Base-by-base conservation (phyloP, 75 land plant genomes). In the Gnetum montanum region DNA sequence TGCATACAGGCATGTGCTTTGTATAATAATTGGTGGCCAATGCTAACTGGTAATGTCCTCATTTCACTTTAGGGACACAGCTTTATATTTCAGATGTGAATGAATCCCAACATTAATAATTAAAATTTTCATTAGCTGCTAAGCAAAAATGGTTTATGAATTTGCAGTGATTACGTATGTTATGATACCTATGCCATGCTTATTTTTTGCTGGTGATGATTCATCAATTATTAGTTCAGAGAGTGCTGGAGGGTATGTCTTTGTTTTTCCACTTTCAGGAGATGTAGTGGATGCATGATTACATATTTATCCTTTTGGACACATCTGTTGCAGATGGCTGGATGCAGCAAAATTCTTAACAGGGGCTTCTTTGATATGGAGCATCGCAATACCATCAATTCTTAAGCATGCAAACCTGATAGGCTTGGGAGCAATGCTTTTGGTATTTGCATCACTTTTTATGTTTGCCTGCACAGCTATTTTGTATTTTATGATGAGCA, bases 11-110 rank as follows among this genome's bases (percentile, higher is more conserved):
- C 95, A 55, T 93, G 98, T 71, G 86, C 84, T 40, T 53, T 93
- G 60, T 93, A 82, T 65, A 68, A 76, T 60, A 93, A 93, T 59
- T 93, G 98, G 98, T 93, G 98, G 98, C 98, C 98, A 6, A 88
- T 93, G 98, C 76, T 93, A 36, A 75, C 95, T 55, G 82, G 98
- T 93, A 50, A 46, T 44, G 15, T 31, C 6, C n/a, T 38, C n/a
- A 57, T 2, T 6, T 24, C 19, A 20, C 7, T 13, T 18, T 57
- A 58, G 45, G 40, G 19, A n/a, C n/a, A n/a, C n/a, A n/a, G n/a
- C n/a, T n/a, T n/a, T n/a, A n/a, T n/a, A n/a, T n/a, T n/a, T n/a
- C n/a, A n/a, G n/a, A n/a, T n/a, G n/a, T n/a, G n/a, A n/a, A n/a
- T n/a, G n/a, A n/a, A n/a, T n/a, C n/a, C n/a, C n/a, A n/a, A n/a